These are phyloP conservation scores for Marvania coccoides DNA, from an alignment of 139 green algal genomes.

Conservation along the genomic window DNA sequence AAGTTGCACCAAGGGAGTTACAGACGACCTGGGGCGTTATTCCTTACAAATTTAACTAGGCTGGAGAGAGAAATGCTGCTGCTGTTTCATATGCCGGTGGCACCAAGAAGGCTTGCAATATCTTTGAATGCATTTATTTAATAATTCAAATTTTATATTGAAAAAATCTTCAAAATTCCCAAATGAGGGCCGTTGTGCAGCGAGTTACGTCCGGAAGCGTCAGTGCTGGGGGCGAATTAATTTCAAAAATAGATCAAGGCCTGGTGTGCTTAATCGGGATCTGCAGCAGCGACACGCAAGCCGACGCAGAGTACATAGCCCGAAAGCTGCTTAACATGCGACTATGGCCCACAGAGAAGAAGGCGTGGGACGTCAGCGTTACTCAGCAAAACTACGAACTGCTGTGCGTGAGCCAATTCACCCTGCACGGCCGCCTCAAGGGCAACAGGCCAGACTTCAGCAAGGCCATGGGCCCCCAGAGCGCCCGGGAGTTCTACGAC, in stretches of 20 bases:
- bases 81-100: too few relatives aligned
- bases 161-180: too few relatives aligned
- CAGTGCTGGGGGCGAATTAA: constrained; percentile 37
- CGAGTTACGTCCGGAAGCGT: constrained; percentile 35
- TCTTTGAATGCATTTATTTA: too few relatives aligned
- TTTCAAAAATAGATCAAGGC: constrained; percentile 43
- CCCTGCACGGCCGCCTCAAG: constrained; percentile 56
- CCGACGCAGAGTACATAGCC: constrained; percentile 37
- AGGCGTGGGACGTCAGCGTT: constrained; percentile 50
- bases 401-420: constrained; percentile 72
- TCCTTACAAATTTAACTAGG: too few relatives aligned
- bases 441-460: constrained; percentile 69
- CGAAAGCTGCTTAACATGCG: constrained; percentile 48
- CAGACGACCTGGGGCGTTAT: too few relatives aligned
- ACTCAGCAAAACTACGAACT: constrained; percentile 35
- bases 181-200: constrained; percentile 26
- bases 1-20: too few relatives aligned
- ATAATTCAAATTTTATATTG: too few relatives aligned
- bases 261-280: constrained; percentile 58
- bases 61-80: too few relatives aligned
- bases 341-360: constrained; percentile 38
- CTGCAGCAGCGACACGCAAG: constrained; percentile 27
- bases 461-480: constrained; percentile 53
- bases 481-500: constrained; percentile 42
- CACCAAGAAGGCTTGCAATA: too few relatives aligned